A percentile compares a stretch with the other conserved stretches of the same genome.
phyloP scores from a whole-genome alignment of 805 yeast species.

The Candida glaebosa region DNA sequence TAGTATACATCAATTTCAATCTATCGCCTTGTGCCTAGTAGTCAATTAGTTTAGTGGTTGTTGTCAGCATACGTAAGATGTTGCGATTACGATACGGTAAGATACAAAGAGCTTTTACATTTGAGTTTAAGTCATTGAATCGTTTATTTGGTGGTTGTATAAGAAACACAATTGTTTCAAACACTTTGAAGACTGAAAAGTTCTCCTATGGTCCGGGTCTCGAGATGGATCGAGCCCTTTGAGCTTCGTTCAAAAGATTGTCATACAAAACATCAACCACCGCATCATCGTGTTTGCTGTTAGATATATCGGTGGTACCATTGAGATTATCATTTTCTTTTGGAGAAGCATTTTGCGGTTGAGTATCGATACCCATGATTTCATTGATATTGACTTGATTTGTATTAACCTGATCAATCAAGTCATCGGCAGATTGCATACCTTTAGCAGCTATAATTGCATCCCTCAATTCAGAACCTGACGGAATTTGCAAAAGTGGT shows the following conservation, averaged over 20 bases:
- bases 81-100: too few species aligned
- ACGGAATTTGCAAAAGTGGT: conserved; percentile 42
- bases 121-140: too few species aligned
- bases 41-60: too few species aligned
- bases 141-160: too few species aligned
- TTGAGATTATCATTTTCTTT: not conserved
- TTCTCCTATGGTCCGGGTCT: not conserved
- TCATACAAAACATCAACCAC: conserved; percentile 75
- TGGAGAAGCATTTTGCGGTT: too few species aligned
- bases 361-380: conserved; percentile 32
- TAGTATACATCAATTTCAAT: too few species aligned
- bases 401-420: conserved; percentile 61
- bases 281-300: conserved; percentile 21
- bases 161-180: too few species aligned
- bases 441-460: conserved; percentile 75
- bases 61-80: not conserved
- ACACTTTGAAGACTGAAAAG: too few species aligned
- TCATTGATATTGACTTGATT: conserved; percentile 50
- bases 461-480: conserved; percentile 53
- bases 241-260: conserved; percentile 63
- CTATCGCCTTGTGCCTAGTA: too few species aligned
- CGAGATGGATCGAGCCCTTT: conserved; percentile 44
- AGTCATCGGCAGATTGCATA: conserved; percentile 62
- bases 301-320: not conserved
- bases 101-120: too few species aligned